Conservation (phyloP, 495 filamentous ascomycete species). For the Aeminium ludgeri region DNA sequence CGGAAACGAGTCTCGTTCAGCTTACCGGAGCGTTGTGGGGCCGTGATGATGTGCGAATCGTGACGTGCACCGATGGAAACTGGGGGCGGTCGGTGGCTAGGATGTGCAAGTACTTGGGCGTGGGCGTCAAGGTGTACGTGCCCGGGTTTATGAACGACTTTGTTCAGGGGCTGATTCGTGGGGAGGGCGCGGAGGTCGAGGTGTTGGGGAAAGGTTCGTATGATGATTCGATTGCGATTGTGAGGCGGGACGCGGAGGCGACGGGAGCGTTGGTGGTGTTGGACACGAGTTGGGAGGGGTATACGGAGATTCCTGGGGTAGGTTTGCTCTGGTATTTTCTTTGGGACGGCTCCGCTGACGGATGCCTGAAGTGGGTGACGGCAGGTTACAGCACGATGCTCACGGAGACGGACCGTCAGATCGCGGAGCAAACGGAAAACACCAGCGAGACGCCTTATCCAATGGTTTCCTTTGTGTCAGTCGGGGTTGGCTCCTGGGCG, state of each 20-base stretch:
- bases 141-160: slow-evolving; percentile 33
- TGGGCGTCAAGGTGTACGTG: slow-evolving; percentile 39
- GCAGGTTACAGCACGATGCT: slow-evolving; percentile 59
- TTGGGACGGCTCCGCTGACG: background rate
- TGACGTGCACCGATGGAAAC: slow-evolving; percentile 53
- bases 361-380: slow-evolving; percentile 39
- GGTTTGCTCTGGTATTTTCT: background rate
- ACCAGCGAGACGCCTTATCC: slow-evolving; percentile 16
- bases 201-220: slow-evolving; percentile 39
- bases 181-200: slow-evolving; percentile 39
- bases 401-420: slow-evolving; percentile 40
- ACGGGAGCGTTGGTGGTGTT: slow-evolving; percentile 39
- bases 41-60: slow-evolving; percentile 20
- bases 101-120: slow-evolving; percentile 40
- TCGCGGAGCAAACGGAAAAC: slow-evolving; percentile 27
- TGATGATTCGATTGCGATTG: slow-evolving; percentile 38
- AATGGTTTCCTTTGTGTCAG: slow-evolving; percentile 35
- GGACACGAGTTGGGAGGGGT: slow-evolving; percentile 46
- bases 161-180: slow-evolving; percentile 36
- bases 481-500: slow-evolving; percentile 49
- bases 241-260: slow-evolving; percentile 22
- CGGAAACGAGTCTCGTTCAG: slow-evolving; percentile 22
- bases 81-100: slow-evolving; percentile 52
- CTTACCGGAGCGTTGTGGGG: slow-evolving; percentile 18
- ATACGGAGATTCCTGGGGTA: slow-evolving; percentile 41